Percentiles rank a stretch among this genome's conserved stretches.
phyloP scores from a whole-genome alignment of 768 basidiomycete genomes.

The Obba rivulosa region DNA sequence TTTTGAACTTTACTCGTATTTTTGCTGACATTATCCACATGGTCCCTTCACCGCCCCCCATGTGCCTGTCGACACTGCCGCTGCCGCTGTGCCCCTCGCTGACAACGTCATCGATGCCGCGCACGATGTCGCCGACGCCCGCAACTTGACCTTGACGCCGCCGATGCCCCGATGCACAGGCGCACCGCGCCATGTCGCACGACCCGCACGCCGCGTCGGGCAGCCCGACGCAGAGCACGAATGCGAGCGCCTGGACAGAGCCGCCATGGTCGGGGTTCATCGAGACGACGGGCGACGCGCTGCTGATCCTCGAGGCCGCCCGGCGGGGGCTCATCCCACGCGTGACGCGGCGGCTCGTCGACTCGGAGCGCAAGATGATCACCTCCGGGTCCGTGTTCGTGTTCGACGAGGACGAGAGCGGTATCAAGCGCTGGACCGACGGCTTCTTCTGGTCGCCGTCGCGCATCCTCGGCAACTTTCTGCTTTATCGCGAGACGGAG shows the following conservation, averaged over 20 bases:
- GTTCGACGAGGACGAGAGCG: slow-evolving; percentile 95
- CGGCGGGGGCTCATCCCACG: slow-evolving; percentile 85
- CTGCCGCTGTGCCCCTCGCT: slow-evolving; percentile 12
- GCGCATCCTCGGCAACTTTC: slow-evolving; percentile 89
- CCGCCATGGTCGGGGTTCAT: slow-evolving; percentile 95
- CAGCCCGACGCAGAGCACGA: slow-evolving; percentile 21
- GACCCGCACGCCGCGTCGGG: slow-evolving; percentile 25
- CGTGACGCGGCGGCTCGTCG: slow-evolving; percentile 87
- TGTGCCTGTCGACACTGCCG: not conserved
- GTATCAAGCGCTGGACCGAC: slow-evolving; percentile 98
- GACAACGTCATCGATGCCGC: slow-evolving; percentile 22
- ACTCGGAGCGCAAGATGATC: slow-evolving; percentile 90
- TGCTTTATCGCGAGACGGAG: slow-evolving; percentile 93
- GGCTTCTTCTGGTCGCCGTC: slow-evolving; percentile 95
- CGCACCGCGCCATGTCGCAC: slow-evolving; percentile 17
- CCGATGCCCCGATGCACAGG: not conserved
- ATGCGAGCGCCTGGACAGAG: slow-evolving; percentile 63
- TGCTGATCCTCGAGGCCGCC: slow-evolving; percentile 95
- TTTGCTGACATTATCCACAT: slow-evolving; percentile 33
- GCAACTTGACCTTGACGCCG: not conserved
- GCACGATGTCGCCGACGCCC: slow-evolving; percentile 10
- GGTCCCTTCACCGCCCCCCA: slow-evolving; percentile 10
- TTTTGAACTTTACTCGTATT: slow-evolving; percentile 57
- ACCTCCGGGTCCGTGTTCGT: slow-evolving; percentile 92
- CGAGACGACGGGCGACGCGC: slow-evolving; percentile 90